phyloP scores from a whole-genome alignment of 2,329 filamentous ascomycete genomes.

The Xylariaceae sp. region DNA sequence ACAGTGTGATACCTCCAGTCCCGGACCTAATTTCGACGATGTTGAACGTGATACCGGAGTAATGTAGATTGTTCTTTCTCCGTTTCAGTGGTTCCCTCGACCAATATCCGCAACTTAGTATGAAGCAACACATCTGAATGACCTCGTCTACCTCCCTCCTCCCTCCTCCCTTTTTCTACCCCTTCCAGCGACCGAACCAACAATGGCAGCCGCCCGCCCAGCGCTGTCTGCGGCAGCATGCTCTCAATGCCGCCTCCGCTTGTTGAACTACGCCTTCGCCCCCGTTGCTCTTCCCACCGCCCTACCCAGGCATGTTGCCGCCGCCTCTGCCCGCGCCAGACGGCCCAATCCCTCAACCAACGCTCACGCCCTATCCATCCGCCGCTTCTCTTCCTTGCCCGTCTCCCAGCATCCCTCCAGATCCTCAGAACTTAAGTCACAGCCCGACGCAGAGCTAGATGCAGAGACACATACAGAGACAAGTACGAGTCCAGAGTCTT shows the following conservation, averaged over 20 bases:
- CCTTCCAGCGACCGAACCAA: not conserved
- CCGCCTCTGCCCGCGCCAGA: not conserved
- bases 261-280: conserved; percentile 26
- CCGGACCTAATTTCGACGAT: too few relatives aligned
- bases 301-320: conserved; percentile 13
- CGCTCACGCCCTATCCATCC: conserved; percentile 8
- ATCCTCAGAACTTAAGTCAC: not conserved
- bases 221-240: conserved; percentile 26
- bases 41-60: too few relatives aligned
- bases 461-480: conserved; percentile 7
- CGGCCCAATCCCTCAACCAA: not conserved
- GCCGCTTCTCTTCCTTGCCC: conserved; percentile 18
- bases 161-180: too few relatives aligned
- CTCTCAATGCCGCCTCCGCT: conserved; percentile 26
- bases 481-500: conserved; percentile 3
- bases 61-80: too few relatives aligned
- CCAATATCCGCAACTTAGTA: too few relatives aligned
- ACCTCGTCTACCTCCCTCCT: too few relatives aligned
- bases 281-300: conserved; percentile 10
- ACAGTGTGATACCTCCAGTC: too few relatives aligned
- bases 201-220: conserved; percentile 25
- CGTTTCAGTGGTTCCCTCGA: too few relatives aligned
- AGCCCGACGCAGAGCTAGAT: conserved; percentile 4
- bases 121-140: too few relatives aligned
- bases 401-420: conserved; percentile 6